These are phyloP conservation scores for Xylaria acuta DNA, from an alignment of 495 filamentous ascomycete species.

Conservation along the genomic window DNA sequence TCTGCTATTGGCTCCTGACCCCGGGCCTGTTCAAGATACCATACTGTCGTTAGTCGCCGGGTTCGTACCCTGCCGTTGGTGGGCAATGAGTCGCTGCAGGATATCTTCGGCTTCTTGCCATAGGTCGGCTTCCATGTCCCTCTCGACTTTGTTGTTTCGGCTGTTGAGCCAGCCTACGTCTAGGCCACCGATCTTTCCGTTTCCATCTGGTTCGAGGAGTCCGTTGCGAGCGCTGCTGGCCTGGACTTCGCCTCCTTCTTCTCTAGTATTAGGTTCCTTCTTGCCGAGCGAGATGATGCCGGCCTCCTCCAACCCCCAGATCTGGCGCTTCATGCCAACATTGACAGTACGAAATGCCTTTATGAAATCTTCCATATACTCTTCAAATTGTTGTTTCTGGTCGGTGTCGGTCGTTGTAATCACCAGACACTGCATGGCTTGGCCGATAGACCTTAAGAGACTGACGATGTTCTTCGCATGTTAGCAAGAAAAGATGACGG, in stretches of 20 bases:
- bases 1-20: neutral
- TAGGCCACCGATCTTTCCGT: constrained; percentile 64
- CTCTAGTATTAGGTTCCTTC: constrained; percentile 32
- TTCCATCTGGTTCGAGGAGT: constrained; percentile 52
- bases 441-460: constrained; percentile 70
- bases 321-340: constrained; percentile 75
- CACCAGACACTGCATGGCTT: constrained; percentile 73
- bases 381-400: constrained; percentile 58
- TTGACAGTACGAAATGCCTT: constrained; percentile 71
- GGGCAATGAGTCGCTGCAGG: constrained; percentile 32
- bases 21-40: neutral
- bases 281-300: constrained; percentile 64
- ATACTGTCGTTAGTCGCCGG: neutral
- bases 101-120: constrained; percentile 65
- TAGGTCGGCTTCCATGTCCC: constrained; percentile 79
- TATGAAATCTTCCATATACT: constrained; percentile 70
- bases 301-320: constrained; percentile 79
- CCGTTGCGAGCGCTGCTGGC: constrained; percentile 30
- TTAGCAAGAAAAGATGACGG: constrained; percentile 18
- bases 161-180: constrained; percentile 89
- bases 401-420: constrained; percentile 47
- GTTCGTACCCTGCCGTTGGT: neutral
- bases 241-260: constrained; percentile 34
- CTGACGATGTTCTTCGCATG: constrained; percentile 50
- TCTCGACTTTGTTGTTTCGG: constrained; percentile 75